Evolutionary conservation across 257 asterid genomes (phyloP).

Genomic region (Cinchona pubescens): DNA sequence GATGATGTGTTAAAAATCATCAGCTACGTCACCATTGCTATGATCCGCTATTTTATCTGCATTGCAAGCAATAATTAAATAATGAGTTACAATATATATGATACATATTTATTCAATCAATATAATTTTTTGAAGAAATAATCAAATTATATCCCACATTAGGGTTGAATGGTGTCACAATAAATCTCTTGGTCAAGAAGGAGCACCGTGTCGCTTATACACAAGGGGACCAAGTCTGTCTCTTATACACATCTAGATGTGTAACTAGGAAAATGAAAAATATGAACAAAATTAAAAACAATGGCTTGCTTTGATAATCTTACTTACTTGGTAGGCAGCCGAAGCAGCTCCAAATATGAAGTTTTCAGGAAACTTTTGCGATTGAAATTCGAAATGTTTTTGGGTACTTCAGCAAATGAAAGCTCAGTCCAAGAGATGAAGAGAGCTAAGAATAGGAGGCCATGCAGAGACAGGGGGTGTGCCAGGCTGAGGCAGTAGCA

Average conservation of each 20-base stretch:
- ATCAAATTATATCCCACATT: too few relatives aligned
- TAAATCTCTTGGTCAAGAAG: too few relatives aligned
- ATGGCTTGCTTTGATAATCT: background rate
- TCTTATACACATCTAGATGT: too few relatives aligned
- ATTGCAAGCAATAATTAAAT: background rate
- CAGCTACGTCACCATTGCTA: slow-evolving; percentile 51
- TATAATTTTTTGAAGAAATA: too few relatives aligned
- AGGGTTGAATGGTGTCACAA: too few relatives aligned
- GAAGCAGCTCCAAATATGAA: slow-evolving; percentile 23
- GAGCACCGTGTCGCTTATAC: too few relatives aligned
- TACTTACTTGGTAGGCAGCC: slow-evolving; percentile 20
- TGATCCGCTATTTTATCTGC: slow-evolving; percentile 43
- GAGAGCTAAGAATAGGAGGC: background rate
- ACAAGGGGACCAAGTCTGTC: too few relatives aligned
- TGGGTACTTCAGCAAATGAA: background rate
- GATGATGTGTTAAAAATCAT: slow-evolving; percentile 52
- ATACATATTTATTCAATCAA: too few relatives aligned
- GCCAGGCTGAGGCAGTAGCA: too few relatives aligned
- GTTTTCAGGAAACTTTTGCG: slow-evolving; percentile 14
- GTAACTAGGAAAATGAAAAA: background rate
- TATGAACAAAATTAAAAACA: background rate
- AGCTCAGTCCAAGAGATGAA: background rate
- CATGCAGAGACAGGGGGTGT: background rate
- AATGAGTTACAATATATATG: background rate
- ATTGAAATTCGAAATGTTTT: background rate